Percentiles rank a stretch among this genome's conserved stretches.
phyloP scores from a whole-genome alignment of 129 eudicot species.

The Centaurea solstitialis region DNA sequence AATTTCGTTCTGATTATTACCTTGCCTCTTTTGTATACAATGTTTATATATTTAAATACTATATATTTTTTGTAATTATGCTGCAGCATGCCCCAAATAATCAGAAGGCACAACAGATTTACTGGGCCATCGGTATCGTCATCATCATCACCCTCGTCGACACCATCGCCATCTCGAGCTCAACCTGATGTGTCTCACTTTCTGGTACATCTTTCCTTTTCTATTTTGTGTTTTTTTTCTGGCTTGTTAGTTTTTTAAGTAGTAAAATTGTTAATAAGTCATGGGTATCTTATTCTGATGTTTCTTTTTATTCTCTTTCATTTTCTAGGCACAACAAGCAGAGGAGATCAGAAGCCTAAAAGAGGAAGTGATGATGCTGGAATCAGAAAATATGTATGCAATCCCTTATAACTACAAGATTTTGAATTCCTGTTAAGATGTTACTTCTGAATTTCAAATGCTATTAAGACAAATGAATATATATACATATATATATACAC shows the following conservation, averaged over 20 bases:
- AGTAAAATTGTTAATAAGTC: background rate
- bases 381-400: constrained; percentile 18
- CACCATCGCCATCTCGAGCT: background rate
- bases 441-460: background rate
- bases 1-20: background rate
- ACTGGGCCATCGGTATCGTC: background rate
- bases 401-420: background rate
- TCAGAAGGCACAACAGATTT: constrained; percentile 17
- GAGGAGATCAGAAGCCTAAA: constrained; percentile 24
- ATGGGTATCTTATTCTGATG: background rate
- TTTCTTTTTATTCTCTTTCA: background rate
- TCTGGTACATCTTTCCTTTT: constrained; percentile 9
- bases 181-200: constrained; percentile 15
- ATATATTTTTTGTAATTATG: background rate
- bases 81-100: constrained; percentile 12
- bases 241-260: background rate
- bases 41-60: background rate
- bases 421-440: background rate
- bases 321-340: constrained; percentile 18
- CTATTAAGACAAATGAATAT: background rate
- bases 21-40: background rate
- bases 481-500: background rate
- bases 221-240: background rate
- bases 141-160: background rate
- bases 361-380: constrained; percentile 10